phyloP scores from a whole-genome alignment of 768 basidiomycete species.

The Pleurotus eryngii region DNA sequence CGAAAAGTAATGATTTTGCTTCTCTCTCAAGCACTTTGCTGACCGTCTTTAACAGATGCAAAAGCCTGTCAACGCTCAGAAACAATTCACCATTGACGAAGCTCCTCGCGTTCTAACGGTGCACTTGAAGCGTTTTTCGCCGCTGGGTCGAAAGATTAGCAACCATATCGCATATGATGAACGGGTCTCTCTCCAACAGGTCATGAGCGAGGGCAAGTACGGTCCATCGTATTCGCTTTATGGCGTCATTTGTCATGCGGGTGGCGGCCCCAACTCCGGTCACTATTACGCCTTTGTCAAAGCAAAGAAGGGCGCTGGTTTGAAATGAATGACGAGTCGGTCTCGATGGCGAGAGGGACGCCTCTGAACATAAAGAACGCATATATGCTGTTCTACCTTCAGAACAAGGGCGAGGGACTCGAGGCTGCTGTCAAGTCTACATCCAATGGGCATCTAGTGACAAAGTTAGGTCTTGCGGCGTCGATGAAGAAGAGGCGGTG shows the following conservation, averaged over 20 bases:
- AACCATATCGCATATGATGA: constrained; percentile 80
- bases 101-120: constrained; percentile 87
- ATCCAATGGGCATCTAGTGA: constrained; percentile 5
- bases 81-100: constrained; percentile 84
- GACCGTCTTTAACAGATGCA: constrained; percentile 59
- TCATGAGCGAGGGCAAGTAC: constrained; percentile 80
- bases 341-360: constrained; percentile 37
- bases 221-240: constrained; percentile 84
- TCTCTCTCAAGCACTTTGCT: neutral
- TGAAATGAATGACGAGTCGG: constrained; percentile 92
- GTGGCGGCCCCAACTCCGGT: constrained; percentile 89
- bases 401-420: constrained; percentile 71
- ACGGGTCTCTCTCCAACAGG: constrained; percentile 62
- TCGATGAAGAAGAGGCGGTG: constrained; percentile 48
- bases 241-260: constrained; percentile 91
- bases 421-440: constrained; percentile 54
- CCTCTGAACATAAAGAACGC: constrained; percentile 74
- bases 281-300: constrained; percentile 92
- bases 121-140: constrained; percentile 94
- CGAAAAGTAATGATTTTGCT: constrained; percentile 72
- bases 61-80: constrained; percentile 84
- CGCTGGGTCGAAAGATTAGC: constrained; percentile 82
- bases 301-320: constrained; percentile 70
- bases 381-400: constrained; percentile 91
- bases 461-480: constrained; percentile 41